Evolutionary conservation across 352 stramenopile species (phyloP), one percentile per base, ranked within the genome.

Genomic region (Phytopythium helicoides): DNA sequence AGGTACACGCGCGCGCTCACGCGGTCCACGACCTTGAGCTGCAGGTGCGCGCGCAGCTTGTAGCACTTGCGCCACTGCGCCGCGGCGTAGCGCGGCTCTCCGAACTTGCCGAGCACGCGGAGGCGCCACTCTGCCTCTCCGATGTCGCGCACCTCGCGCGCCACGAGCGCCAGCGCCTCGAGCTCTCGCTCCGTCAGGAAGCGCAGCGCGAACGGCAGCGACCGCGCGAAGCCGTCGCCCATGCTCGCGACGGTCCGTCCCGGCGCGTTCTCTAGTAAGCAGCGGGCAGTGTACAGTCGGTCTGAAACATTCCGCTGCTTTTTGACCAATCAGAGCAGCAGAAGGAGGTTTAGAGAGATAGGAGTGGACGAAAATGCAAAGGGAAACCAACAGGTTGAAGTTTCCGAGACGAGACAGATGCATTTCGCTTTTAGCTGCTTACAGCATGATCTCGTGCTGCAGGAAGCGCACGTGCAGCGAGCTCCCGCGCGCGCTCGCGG

Each of bases 1-100:
- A 92, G 42, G 63, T 94, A 94, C 19, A 94, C 72, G 3, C 84
- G 67, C 12, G 84, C 81, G 10, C 73, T 76, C 2, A 92, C 80
- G 8, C 56, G 55, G 21, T 76, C 68, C 23, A 86, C 73, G 3
- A 87, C 71, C 47, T 81, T 79, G 44, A 62, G 79, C 21, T 69
- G 67, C 31, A 94, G 68, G 44, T 82, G 78, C n/a, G 63, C 60
- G 19, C 84, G 80, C 40, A 94, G 47, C 38, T 85, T 63, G 64
- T 81, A 89, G 54, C 72, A 82, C 22, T 74, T 77, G 25, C 81
- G 81, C 73, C 76, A 92, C 9, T 76, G 56, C 1, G 49, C 16
- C n/a, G 76, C 81, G 28, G 56, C 47, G 58, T 86, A 88, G 19
- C 77, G 75, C 18, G 79, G 48, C 11, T 73, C 50, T 6, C 81